Evolutionary conservation across 2,329 filamentous ascomycete genomes (phyloP), one percentile per base, ranked within the genome.

Genomic region (Exophiala alcalophila): DNA sequence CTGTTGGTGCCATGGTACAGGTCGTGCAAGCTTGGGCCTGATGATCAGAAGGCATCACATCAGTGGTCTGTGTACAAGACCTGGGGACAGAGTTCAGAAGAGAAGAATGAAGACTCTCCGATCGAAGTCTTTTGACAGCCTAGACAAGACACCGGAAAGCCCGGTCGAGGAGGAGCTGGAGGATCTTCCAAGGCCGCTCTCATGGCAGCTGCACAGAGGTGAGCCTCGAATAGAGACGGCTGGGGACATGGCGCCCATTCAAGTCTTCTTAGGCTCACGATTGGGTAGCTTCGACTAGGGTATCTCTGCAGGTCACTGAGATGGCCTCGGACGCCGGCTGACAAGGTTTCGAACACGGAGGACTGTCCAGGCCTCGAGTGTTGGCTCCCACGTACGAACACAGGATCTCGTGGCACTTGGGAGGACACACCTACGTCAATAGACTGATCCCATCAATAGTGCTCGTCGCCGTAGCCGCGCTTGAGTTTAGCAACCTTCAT

Each of bases 1-100:
- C 51, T 29, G 48, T 26, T 26, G 51, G 51, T 32, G 51, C 48
- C 51, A 53, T 53, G 6, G 41, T 43, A 27, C 51, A 53, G 19
- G 48, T 53, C 11, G 38, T 37, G 36, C 51, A 53, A 24, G 41
- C 26, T 33, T 24, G 27, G n/a, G 15, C 14, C 23, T 28, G 36
- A 28, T 36, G 33, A 16, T 37, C 34, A 33, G 41, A 37, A 20
- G 16, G 28, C 49, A 52, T 52, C 41, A 49, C 37, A 49, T 37
- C n/a, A 5, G 11, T 29, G 4, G 33, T 5, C 16, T 24, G 26
- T n/a, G n/a, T n/a, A n/a, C n/a, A n/a, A n/a, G n/a, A n/a, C n/a
- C n/a, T n/a, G n/a, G n/a, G n/a, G n/a, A n/a, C n/a, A n/a, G n/a
- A n/a, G n/a, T n/a, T n/a, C n/a, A n/a, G 37, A 16, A 33, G 29